Evolutionary conservation across 2,329 filamentous ascomycete genomes (phyloP), one percentile per base, ranked within the genome.

Genomic region (Emydomyces testavorans): DNA sequence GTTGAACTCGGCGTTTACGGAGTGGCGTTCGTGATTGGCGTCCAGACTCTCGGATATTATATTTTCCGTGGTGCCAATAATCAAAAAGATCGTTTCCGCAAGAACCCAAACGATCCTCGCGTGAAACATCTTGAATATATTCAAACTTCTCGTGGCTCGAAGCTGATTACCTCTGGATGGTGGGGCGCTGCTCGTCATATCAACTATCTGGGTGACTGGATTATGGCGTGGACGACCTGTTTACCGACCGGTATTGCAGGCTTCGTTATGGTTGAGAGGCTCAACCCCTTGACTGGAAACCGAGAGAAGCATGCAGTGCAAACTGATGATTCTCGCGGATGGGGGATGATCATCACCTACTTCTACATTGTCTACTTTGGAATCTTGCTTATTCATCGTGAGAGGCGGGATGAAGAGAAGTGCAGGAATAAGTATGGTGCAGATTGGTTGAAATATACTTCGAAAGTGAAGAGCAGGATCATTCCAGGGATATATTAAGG

Each of bases 161-260:
- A 82, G 57, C 77, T 95, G 24, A 75, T 95, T 54, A 80, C 80
- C 2, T 83, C 84, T 0, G 90, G 90, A 48, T 96, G 90, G 90
- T 95, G 90, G 90, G 90, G 90, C 36, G 73, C 79, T 18, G 84
- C 89, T 0, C 79, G 90, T 35, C 90, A 96, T 67, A 90, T 95
- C 74, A 96, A 95, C 71, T 95, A 96, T 67, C 69, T 94, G 1
- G 90, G 89, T 45, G 90, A 96, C 69, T 95, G 89, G 89, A 74
- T 92, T 55, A 89, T 94, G 78, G 79, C 83, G 6, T 95, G 87
- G 86, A 80, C 87, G 0, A 95, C 92, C 67, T 86, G 80, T 55
- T 73, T 95, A 36, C 89, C 90, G 1, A 94, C 89, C 0, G 85
- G 85, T 0, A 64, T 93, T 51, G 83, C 88, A 0, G 89, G 89